Evolutionary conservation across 2,329 filamentous ascomycete species (phyloP).

Genomic region (Trichoderma semiorbis): DNA sequence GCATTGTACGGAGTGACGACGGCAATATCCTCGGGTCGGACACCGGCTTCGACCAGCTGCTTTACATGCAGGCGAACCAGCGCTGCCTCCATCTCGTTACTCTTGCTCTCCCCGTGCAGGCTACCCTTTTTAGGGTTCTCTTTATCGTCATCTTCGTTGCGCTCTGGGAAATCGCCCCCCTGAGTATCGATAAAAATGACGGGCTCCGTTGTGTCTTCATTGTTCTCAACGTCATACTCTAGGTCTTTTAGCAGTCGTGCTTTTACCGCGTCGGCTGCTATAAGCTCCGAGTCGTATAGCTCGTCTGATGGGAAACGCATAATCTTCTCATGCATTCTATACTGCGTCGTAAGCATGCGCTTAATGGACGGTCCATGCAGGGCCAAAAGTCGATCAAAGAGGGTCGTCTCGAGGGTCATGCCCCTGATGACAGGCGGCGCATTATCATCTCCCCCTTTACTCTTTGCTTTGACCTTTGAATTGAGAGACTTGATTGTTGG

Average conservation of each 20-base stretch:
- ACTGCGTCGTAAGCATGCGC: constrained; percentile 93
- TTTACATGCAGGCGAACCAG: constrained; percentile 76
- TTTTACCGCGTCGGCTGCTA: constrained; percentile 78
- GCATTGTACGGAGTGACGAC: constrained; percentile 96
- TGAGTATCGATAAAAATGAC: constrained; percentile 95
- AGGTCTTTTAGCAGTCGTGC: constrained; percentile 71
- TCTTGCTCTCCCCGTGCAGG: constrained; percentile 65
- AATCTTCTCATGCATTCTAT: constrained; percentile 95
- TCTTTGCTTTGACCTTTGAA: constrained; percentile 42
- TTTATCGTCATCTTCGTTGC: constrained; percentile 68
- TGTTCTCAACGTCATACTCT: constrained; percentile 71
- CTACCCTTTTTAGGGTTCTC: constrained; percentile 41
- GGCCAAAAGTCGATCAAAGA: constrained; percentile 83
- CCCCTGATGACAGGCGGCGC: constrained; percentile 43
- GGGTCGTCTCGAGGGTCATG: constrained; percentile 75
- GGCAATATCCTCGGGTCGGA: constrained; percentile 80
- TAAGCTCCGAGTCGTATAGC: constrained; percentile 76
- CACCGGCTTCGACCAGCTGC: constrained; percentile 72
- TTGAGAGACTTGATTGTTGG: constrained; percentile 87
- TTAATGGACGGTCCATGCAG: constrained; percentile 83
- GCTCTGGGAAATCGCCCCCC: constrained; percentile 86
- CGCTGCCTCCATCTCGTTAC: constrained; percentile 85
- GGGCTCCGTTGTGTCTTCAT: constrained; percentile 82
- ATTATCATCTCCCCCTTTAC: constrained; percentile 34
- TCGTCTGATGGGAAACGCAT: constrained; percentile 92